Evolutionary conservation across 257 asterid genomes (phyloP), one percentile per base, ranked within the genome.

Genomic region (Scutellaria minor): DNA sequence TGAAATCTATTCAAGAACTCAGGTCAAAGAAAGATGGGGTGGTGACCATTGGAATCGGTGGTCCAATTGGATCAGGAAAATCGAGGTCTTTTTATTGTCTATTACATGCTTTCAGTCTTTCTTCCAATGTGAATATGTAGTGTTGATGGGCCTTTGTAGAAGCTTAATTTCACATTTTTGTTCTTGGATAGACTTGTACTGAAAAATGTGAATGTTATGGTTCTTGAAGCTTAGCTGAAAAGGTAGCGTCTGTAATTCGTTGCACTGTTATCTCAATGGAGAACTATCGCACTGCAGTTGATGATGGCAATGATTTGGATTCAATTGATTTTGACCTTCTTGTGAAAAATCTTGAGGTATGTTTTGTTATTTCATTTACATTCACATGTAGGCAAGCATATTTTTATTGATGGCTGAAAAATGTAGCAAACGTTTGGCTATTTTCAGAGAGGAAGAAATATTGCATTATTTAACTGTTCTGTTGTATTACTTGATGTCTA

Each of bases 31-130:
- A 92, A 78, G 94, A 83, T 10, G 95, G 96, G 56, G 75, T 88
- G 68, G 98, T 95, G 66, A 92, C 95, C 45, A 89, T 95, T 70
- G 99, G 98, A 14, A 88, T 95, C 40, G 99, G 99, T 73, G 99
- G 99, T 66, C 99, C 99, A 48, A 88, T 95, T 77, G 99, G 99
- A 56, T 95, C 99, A 15, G 99, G 99, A 41, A 95, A 95, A 85
- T 80, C 99, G 13, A 95, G 99, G 99, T 92, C 60, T 12, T 42
- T 72, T 10, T 75, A 73, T 68, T 66, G 24, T 45, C 37, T 31
- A 31, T 44, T n/a, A 41, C 46, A 3, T 22, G 37, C 41, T 46
- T 73, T 64, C 20, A 27, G 14, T 74, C 37, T 68, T 35, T 37
- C 71, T 40, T 31, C 37, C 13, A 10, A 14, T 71, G 50, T 47